Base-by-base conservation (phyloP, 1,284 basidiomycete genomes). In the Ustanciosporium gigantosporum region DNA sequence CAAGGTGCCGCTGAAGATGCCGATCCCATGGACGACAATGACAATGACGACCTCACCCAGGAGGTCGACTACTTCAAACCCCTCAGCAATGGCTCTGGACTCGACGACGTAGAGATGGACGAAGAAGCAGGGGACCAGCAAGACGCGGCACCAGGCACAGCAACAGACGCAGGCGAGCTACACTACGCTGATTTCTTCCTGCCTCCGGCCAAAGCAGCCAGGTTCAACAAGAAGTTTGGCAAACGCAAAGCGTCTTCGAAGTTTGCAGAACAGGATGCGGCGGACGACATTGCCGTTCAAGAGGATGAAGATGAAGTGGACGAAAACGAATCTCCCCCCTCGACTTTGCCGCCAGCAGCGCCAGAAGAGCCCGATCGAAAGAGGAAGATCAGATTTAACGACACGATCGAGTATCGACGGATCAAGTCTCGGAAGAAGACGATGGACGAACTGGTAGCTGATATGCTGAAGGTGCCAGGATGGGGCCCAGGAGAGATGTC, bases 331-430 rank as follows among this genome's bases (percentile, higher is more conserved):
- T n/a, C 42, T 21, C 47, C 59, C 14, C 41, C 41, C 0, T 36
- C 25, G 29, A 29, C 27, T 29, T 19, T 11, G 8, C 17, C 32
- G 17, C 8, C 32, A 15, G 40, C 43, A 32, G 17, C 41, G 23
- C 52, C 51, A 15, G 60, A 64, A 25, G 53, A 57, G 50, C 60
- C 60, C 3, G 55, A 64, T 20, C 60, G 60, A 35, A 46, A 49
- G 43, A 46, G 60, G 17, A 22, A 21, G 25, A 64, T 92, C 7
- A 85, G 87, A 21, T 92, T 92, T 76, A 83, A 87, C 73, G 88
- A 90, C 17, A 82, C 87, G 71, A 90, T 92, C 23, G 82, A 85
- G 41, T 87, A 91, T 29, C 89, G 86, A 78, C 87, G 84, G 32
- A 76, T 72, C 48, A 68, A 68, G 50, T 40, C 56, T 14, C 48